Conservation (phyloP, 768 basidiomycete genomes). For the Naganishia antarctica region DNA sequence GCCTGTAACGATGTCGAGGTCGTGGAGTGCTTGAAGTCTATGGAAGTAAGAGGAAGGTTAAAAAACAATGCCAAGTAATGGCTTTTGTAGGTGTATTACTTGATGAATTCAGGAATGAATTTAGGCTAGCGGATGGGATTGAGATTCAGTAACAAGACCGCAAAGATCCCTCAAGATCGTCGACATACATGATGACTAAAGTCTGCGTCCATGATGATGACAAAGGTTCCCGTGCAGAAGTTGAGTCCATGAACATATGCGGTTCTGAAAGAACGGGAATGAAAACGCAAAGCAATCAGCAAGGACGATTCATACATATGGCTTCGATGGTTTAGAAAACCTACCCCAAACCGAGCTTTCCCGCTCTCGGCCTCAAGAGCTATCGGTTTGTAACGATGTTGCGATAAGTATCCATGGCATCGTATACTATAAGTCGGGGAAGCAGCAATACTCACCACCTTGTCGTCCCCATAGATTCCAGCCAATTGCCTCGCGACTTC, state of each 20-base stretch:
- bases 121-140: slow-evolving; percentile 62
- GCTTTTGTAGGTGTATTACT: slow-evolving; percentile 50
- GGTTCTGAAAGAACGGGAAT: slow-evolving; percentile 63
- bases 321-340: too few species aligned
- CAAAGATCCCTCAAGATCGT: too few species aligned
- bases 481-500: slow-evolving; percentile 77
- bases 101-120: slow-evolving; percentile 88
- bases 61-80: not conserved
- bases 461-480: slow-evolving; percentile 74
- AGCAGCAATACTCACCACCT: slow-evolving; percentile 52
- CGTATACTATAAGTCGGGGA: slow-evolving; percentile 33
- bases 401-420: too few species aligned
- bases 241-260: slow-evolving; percentile 89
- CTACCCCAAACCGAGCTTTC: slow-evolving; percentile 85
- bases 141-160: slow-evolving; percentile 12
- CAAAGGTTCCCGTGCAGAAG: slow-evolving; percentile 84
- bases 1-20: slow-evolving; percentile 88
- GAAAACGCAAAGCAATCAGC: too few species aligned
- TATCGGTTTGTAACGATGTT: too few species aligned
- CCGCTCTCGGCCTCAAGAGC: slow-evolving; percentile 74
- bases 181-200: slow-evolving; percentile 85
- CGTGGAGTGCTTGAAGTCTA: slow-evolving; percentile 76
- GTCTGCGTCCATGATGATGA: slow-evolving; percentile 96
- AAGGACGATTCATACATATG: too few species aligned
- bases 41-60: not conserved